Evolutionary conservation across 2,329 filamentous ascomycete species (phyloP).

Genomic region (Zymoseptoria ardabiliae): DNA sequence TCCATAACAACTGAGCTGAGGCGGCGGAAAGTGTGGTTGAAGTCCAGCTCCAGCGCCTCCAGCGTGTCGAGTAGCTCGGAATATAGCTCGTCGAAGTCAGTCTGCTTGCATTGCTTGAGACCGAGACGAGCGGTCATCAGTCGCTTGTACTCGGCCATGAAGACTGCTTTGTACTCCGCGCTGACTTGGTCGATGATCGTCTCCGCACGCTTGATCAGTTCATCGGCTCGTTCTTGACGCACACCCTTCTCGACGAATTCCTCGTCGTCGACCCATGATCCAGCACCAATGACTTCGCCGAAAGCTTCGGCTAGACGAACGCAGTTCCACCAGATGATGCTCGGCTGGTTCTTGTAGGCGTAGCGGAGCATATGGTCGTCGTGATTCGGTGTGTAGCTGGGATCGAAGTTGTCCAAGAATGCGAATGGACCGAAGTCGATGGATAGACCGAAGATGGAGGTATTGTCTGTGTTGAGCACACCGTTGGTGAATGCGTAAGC

Average conservation of each 20-base stretch:
- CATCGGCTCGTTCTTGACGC: constrained; percentile 56
- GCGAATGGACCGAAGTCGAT: constrained; percentile 96
- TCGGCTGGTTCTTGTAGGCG: constrained; percentile 87
- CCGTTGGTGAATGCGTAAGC: constrained; percentile 99
- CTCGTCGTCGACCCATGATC: constrained; percentile 61
- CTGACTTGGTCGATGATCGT: constrained; percentile 70
- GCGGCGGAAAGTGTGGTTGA: constrained; percentile 86
- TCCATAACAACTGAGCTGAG: constrained; percentile 57
- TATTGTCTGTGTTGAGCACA: constrained; percentile 96
- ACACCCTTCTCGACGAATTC: constrained; percentile 69
- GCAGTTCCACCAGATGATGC: constrained; percentile 97
- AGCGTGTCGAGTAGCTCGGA: constrained; percentile 76
- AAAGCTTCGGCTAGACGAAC: constrained; percentile 83
- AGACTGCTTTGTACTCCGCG: constrained; percentile 82
- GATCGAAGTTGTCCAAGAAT: constrained; percentile 96
- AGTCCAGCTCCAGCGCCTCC: constrained; percentile 78
- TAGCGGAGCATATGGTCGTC: constrained; percentile 85
- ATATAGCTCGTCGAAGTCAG: constrained; percentile 74
- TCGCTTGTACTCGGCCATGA: constrained; percentile 80
- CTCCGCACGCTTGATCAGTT: constrained; percentile 73
- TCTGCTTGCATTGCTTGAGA: constrained; percentile 58
- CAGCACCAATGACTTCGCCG: constrained; percentile 80
- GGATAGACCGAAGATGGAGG: constrained; percentile 77
- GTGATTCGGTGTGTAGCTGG: constrained; percentile 90
- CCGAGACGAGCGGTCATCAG: constrained; percentile 77